Evolutionary conservation across 1,284 basidiomycete species (phyloP).

Genomic region (Sporisorium iseilematis-ciliati): DNA sequence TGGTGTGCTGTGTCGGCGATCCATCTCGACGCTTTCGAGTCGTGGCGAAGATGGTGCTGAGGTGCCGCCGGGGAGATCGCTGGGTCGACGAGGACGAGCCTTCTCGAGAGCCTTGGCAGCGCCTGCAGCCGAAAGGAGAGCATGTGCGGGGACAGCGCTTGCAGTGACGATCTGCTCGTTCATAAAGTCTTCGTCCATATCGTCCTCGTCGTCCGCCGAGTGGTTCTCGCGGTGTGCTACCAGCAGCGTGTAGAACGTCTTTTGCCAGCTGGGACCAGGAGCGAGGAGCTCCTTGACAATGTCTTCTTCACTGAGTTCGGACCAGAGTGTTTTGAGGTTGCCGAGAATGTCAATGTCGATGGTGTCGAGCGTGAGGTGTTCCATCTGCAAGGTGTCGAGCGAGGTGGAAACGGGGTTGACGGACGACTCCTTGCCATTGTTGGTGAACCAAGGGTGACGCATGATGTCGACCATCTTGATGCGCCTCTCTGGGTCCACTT

Average conservation of each 20-base stretch:
- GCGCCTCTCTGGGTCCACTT: constrained; percentile 82
- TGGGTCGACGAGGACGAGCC: constrained; percentile 42
- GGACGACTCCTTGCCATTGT: constrained; percentile 72
- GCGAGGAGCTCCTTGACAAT: constrained; percentile 57
- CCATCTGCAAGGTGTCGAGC: constrained; percentile 70
- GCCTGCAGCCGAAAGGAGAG: constrained; percentile 25
- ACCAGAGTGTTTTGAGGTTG: constrained; percentile 92
- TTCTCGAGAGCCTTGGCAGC: constrained; percentile 40
- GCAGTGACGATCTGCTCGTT: constrained; percentile 42
- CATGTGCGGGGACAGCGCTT: constrained; percentile 33
- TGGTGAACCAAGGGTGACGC: constrained; percentile 87
- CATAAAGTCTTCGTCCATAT: constrained; percentile 52
- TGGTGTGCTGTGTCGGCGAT: constrained; percentile 48
- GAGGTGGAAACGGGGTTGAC: constrained; percentile 63
- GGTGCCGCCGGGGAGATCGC: constrained; percentile 22
- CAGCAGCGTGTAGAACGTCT: constrained; percentile 69
- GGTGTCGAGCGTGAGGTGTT: constrained; percentile 57
- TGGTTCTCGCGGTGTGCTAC: constrained; percentile 67
- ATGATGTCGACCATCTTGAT: constrained; percentile 91
- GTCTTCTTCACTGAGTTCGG: constrained; percentile 56
- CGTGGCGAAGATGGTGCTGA: constrained; percentile 39
- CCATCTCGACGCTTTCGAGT: constrained; percentile 45
- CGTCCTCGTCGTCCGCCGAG: constrained; percentile 65
- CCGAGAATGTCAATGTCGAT: constrained; percentile 91
- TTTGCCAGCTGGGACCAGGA: constrained; percentile 65